phyloP scores from a whole-genome alignment of 2,329 filamentous ascomycete species.

The Sporothrix humicola region DNA sequence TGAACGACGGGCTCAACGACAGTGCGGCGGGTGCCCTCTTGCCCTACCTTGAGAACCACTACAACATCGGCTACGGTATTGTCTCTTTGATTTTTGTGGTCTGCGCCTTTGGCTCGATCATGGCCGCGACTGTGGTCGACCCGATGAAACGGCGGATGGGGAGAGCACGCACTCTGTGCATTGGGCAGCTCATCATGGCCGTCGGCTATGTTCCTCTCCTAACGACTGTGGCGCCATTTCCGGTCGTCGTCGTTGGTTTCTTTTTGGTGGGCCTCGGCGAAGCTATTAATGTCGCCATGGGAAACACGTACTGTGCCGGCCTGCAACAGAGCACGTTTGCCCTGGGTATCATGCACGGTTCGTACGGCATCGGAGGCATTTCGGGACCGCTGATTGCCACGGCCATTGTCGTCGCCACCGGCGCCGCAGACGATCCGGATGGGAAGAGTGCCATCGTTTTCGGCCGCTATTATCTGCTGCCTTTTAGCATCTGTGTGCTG shows the following conservation, averaged over 20 bases:
- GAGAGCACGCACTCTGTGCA: conserved; percentile 65
- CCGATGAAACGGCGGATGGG: conserved; percentile 66
- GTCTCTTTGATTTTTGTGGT: conserved; percentile 84
- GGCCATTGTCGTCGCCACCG: conserved; percentile 65
- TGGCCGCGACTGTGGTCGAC: conserved; percentile 73
- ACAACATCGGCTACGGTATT: conserved; percentile 75
- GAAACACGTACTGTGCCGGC: conserved; percentile 55
- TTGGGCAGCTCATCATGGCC: conserved; percentile 62
- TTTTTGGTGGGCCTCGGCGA: conserved; percentile 68
- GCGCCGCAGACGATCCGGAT: conserved; percentile 43
- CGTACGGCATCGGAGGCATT: conserved; percentile 69
- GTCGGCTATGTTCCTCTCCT: conserved; percentile 69
- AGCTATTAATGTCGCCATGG: conserved; percentile 61
- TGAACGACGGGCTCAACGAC: conserved; percentile 76
- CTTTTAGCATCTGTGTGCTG: conserved; percentile 61
- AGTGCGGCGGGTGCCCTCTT: conserved; percentile 78
- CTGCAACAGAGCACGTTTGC: conserved; percentile 57
- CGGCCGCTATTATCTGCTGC: conserved; percentile 71
- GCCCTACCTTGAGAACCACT: conserved; percentile 78
- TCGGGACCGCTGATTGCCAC: conserved; percentile 77
- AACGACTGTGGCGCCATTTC: conserved; percentile 70
- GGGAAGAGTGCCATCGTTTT: conserved; percentile 32
- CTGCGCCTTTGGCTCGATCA: conserved; percentile 75
- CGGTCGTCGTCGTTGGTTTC: conserved; percentile 69
- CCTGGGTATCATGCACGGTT: conserved; percentile 69